These are phyloP conservation scores for Camelina hispida DNA, from an alignment of 345 rosid genomes.

Conservation along the genomic window DNA sequence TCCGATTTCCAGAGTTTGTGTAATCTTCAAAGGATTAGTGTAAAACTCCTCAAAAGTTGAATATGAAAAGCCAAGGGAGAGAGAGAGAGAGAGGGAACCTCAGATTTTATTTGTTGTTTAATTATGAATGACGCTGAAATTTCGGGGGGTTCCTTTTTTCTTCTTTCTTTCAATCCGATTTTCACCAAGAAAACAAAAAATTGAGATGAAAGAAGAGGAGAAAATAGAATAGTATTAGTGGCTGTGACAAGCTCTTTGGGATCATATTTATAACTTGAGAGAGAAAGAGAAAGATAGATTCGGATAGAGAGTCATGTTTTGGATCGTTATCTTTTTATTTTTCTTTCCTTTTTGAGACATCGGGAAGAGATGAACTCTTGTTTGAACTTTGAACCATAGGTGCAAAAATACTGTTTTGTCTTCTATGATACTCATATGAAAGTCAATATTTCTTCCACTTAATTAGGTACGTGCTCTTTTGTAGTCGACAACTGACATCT, in stretches of 20 bases:
- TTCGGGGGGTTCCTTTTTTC: neutral
- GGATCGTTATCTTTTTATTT: neutral
- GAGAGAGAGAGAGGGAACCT: conserved; percentile 8
- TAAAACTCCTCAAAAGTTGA: conserved; percentile 26
- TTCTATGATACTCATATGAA: too few relatives aligned
- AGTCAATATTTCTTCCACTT: too few relatives aligned
- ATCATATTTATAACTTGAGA: neutral
- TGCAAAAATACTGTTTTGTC: too few relatives aligned
- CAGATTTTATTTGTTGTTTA: conserved; percentile 27
- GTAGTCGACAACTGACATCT: too few relatives aligned
- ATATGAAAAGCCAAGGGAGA: conserved; percentile 8
- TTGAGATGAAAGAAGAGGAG: neutral
- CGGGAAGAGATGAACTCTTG: neutral
- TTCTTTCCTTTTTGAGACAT: neutral
- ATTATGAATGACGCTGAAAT: neutral
- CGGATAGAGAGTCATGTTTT: conserved; percentile 18
- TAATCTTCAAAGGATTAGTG: neutral
- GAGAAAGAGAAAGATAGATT: conserved; percentile 2
- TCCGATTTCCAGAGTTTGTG: neutral
- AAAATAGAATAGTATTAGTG: conserved; percentile 20
- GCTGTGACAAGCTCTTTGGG: neutral
- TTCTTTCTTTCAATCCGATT: conserved; percentile 10
- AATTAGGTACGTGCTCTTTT: too few relatives aligned
- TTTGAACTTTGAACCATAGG: too few relatives aligned
- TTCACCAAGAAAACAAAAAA: neutral